Evolutionary conservation across 192 early-diverging fungal species (phyloP).

Genomic region (Backusella westeae): DNA sequence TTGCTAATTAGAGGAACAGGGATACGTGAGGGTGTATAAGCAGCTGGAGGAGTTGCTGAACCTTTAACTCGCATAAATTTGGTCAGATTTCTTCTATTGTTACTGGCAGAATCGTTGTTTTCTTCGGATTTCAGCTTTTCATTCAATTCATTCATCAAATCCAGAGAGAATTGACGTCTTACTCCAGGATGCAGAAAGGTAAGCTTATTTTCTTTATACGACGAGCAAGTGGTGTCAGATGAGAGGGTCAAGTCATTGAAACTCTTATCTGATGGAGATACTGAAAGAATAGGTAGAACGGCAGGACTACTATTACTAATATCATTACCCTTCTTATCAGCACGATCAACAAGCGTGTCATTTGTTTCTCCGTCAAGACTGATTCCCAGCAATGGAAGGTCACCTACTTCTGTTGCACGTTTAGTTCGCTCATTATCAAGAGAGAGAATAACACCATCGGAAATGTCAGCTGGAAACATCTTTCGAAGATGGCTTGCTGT

Average conservation of each 20-base stretch:
- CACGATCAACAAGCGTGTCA: background rate
- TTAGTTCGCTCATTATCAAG: conserved; percentile 38
- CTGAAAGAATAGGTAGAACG: conserved; percentile 34
- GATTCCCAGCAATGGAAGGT: conserved; percentile 45
- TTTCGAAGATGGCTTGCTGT: conserved; percentile 62
- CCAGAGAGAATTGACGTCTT: conserved; percentile 15
- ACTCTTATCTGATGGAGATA: conserved; percentile 22
- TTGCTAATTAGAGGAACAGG: conserved; percentile 16
- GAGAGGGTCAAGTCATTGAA: background rate
- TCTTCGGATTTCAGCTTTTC: conserved; percentile 10
- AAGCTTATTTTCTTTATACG: background rate
- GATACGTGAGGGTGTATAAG: conserved; percentile 23
- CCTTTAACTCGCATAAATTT: conserved; percentile 10
- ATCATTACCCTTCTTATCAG: background rate
- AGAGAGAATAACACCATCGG: background rate
- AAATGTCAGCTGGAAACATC: conserved; percentile 52
- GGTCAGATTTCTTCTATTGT: conserved; percentile 19
- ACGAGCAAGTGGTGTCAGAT: background rate
- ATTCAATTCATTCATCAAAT: conserved; percentile 17
- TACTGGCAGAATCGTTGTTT: conserved; percentile 30
- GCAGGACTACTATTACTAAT: background rate
- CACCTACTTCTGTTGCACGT: conserved; percentile 40
- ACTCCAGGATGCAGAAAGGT: conserved; percentile 17
- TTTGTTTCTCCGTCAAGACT: conserved; percentile 30
- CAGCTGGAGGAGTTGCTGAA: background rate